These are phyloP conservation scores for Fusarium duplospermum DNA, from an alignment of 2,329 filamentous ascomycete species.

Conservation along the genomic window DNA sequence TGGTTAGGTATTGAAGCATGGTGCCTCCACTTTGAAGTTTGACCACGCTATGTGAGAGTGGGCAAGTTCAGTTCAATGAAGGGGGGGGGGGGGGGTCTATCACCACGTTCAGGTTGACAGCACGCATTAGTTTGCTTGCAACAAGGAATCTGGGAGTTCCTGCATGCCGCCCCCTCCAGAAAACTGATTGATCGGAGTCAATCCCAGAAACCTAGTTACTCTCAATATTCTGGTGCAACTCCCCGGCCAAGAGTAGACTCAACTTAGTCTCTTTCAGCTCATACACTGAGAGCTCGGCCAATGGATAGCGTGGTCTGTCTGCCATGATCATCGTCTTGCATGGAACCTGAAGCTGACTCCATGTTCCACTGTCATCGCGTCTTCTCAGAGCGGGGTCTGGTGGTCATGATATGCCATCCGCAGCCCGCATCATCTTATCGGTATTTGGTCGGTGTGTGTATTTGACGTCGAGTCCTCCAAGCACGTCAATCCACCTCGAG, in stretches of 20 bases:
- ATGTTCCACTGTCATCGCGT: no score
- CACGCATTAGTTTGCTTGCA: background rate
- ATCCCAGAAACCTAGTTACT: background rate
- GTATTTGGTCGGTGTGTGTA: no score
- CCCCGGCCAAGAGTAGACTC: background rate
- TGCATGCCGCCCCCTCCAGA: background rate
- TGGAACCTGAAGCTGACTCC: no score
- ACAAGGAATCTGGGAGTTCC: fast-evolving
- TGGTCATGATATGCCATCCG: no score
- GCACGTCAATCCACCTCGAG: no score
- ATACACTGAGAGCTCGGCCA: background rate
- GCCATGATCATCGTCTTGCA: no score
- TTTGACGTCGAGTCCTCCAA: no score
- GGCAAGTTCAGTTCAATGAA: background rate
- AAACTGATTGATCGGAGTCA: background rate
- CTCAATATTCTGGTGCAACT: background rate
- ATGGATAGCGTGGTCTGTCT: no score
- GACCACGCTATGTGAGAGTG: background rate
- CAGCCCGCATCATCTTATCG: no score
- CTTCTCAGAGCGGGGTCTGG: no score
- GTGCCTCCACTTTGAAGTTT: background rate
- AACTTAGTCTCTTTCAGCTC: background rate
- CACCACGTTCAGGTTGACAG: background rate
- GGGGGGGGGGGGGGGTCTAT: background rate
- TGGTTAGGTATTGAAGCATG: background rate